phyloP scores from a whole-genome alignment of 2,329 filamentous ascomycete genomes.

The Diaporthe sp. region DNA sequence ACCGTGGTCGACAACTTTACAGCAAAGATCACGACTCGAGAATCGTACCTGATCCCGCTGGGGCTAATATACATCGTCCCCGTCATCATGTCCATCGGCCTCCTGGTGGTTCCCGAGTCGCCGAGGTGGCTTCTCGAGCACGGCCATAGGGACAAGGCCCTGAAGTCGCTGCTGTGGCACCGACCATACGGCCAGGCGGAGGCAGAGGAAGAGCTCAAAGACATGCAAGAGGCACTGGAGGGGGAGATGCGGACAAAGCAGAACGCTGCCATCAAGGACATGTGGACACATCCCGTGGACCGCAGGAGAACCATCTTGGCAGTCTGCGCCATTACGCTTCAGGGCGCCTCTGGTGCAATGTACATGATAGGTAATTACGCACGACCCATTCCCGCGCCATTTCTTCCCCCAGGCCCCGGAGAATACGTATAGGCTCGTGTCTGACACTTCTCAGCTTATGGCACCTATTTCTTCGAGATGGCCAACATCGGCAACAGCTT shows the following conservation, averaged over 20 bases:
- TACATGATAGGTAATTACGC: constrained; percentile 52
- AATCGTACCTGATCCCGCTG: constrained; percentile 57
- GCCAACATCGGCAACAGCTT: constrained; percentile 68
- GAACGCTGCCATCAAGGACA: constrained; percentile 58
- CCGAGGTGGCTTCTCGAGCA: constrained; percentile 57
- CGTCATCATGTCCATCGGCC: constrained; percentile 51
- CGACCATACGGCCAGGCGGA: constrained; percentile 49
- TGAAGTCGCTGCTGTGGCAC: constrained; percentile 51
- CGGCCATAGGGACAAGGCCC: constrained; percentile 49
- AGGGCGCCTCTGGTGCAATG: constrained; percentile 68
- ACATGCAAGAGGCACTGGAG: constrained; percentile 55
- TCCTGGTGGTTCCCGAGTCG: constrained; percentile 58
- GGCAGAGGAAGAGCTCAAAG: constrained; percentile 52
- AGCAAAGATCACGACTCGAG: constrained; percentile 52
- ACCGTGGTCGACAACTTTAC: constrained; percentile 66
- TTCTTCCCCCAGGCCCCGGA: too few species aligned
- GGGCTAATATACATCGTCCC: constrained; percentile 58
- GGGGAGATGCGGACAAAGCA: constrained; percentile 51
- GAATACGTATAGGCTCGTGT: not conserved
- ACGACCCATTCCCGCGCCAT: not conserved
- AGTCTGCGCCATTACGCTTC: constrained; percentile 62
- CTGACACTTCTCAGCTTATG: constrained; percentile 57
- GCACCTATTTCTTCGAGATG: constrained; percentile 74
- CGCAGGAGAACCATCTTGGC: constrained; percentile 64
- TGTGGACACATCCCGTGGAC: constrained; percentile 66